Base-by-base conservation (phyloP, 768 basidiomycete species). In the Tubosaeta brunneosetosa region DNA sequence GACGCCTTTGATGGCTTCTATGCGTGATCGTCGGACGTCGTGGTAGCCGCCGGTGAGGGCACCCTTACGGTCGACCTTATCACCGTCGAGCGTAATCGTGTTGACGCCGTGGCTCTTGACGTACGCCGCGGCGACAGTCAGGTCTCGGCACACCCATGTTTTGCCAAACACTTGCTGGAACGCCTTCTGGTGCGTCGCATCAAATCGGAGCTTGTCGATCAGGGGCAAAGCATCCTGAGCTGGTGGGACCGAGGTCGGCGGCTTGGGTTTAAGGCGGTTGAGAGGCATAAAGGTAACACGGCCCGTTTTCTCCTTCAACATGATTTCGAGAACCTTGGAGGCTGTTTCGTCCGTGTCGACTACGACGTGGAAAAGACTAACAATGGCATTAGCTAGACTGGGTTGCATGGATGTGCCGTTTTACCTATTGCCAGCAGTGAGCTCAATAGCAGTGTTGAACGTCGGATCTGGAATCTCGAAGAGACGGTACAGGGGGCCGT, bases 241-340 rank as follows among this genome's bases (percentile, higher is more conserved):
- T 43, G 78, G 80, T 9, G 86, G 86, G 17, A 82, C 73, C 12
- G 61, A 64, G 0, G 80, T 75, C 1, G 77, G 74, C 34, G 77
- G 77, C 57, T 88, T 91, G 49, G 88, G 87, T 61, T 87, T 86
- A 53, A 99, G 83, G 13, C 97, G 87, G 69, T 98, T 98, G 37
- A 99, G 80, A 17, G 97, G 97, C 87, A 99, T 94, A 73, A 98
- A 97, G 0, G 97, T 99, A 8, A 99, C 90, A 47, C 97, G 85
- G 2, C 95, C 97, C 11, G 84, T 88, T 67, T 89, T 91, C 66
- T 98, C 94, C 63, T 85, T 85, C 61, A 94, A 74, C 95, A 99
- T 97, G 58, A 88, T 75, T 17, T 97, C 90, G 12, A 99, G 82
- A n/a, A 98, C 85, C 64, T 81, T 83, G 3, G 85, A 85, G 1